These are phyloP conservation scores for Aulographum hederae DNA, from an alignment of 2,329 filamentous ascomycete species.

Conservation along the genomic window DNA sequence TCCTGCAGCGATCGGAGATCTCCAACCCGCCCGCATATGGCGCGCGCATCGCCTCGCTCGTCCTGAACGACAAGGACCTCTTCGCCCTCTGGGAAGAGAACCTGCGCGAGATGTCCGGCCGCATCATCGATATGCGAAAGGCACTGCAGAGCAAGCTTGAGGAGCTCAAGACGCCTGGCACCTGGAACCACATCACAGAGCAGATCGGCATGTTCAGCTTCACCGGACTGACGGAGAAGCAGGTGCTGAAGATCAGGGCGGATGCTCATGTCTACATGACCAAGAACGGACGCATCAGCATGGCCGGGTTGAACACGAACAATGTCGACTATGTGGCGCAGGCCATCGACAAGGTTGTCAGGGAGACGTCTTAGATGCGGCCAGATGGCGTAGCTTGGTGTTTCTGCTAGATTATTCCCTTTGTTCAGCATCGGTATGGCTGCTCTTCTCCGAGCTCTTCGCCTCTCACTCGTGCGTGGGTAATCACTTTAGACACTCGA, in stretches of 20 bases:
- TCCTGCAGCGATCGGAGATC: slow-evolving; percentile 93
- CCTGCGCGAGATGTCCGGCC: slow-evolving; percentile 80
- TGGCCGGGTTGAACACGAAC: slow-evolving; percentile 87
- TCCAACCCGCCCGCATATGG: slow-evolving; percentile 93
- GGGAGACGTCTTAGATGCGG: slow-evolving; percentile 10
- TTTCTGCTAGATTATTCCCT: too few relatives aligned
- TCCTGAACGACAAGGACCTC: slow-evolving; percentile 66
- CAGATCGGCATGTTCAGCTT: slow-evolving; percentile 99
- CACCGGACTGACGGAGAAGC: slow-evolving; percentile 57
- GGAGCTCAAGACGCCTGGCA: slow-evolving; percentile 67
- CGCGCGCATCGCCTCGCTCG: slow-evolving; percentile 65
- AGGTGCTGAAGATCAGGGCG: slow-evolving; percentile 51
- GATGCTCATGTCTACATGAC: slow-evolving; percentile 76
- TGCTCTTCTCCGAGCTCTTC: too few relatives aligned
- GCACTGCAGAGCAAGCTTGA: slow-evolving; percentile 65
- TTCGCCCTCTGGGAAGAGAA: slow-evolving; percentile 90
- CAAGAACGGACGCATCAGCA: slow-evolving; percentile 94
- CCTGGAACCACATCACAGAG: slow-evolving; percentile 93
- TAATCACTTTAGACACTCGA: too few relatives aligned
- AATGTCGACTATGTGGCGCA: slow-evolving; percentile 90
- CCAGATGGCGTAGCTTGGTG: background rate
- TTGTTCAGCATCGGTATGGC: too few relatives aligned
- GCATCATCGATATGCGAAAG: slow-evolving; percentile 83
- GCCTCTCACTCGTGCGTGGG: too few relatives aligned
- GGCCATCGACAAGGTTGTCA: slow-evolving; percentile 71